A percentile compares a stretch with the other conserved stretches of the same genome.
phyloP scores from a whole-genome alignment of 345 rosid genomes.

The Hevea brasiliensis region DNA sequence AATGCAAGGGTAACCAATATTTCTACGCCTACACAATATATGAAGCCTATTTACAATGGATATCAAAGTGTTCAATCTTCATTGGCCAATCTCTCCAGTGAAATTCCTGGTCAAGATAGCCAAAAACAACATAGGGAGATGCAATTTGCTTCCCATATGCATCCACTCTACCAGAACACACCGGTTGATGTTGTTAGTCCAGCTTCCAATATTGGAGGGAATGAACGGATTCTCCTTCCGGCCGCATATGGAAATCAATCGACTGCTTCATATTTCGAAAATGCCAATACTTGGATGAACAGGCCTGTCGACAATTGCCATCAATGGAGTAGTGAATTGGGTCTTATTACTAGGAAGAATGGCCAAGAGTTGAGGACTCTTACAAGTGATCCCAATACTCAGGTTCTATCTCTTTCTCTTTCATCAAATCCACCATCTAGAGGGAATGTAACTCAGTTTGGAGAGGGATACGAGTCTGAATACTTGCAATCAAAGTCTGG shows the following conservation, averaged over 20 bases:
- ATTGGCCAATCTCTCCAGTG: conserved; percentile 26
- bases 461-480: conserved; percentile 21
- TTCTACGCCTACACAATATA: conserved; percentile 23
- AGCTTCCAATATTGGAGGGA: too few relatives aligned
- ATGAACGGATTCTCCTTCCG: too few relatives aligned
- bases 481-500: too few relatives aligned
- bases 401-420: conserved; percentile 52
- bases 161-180: too few relatives aligned
- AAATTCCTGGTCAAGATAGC: conserved; percentile 30
- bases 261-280: conserved; percentile 1
- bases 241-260: too few relatives aligned
- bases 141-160: not conserved
- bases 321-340: conserved; percentile 18
- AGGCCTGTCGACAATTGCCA: not conserved
- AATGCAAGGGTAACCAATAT: conserved; percentile 25
- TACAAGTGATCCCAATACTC: conserved; percentile 25
- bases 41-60: conserved; percentile 24
- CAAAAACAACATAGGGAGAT: conserved; percentile 20
- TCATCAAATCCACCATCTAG: conserved; percentile 41
- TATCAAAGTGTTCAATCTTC: conserved; percentile 29
- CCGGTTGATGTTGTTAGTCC: too few relatives aligned
- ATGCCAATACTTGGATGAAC: conserved; percentile 21
- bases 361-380: conserved; percentile 15
- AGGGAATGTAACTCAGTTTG: conserved; percentile 19
- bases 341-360: conserved; percentile 23